phyloP scores from a whole-genome alignment of 495 filamentous ascomycete genomes.

The Penicillium turbatum region DNA sequence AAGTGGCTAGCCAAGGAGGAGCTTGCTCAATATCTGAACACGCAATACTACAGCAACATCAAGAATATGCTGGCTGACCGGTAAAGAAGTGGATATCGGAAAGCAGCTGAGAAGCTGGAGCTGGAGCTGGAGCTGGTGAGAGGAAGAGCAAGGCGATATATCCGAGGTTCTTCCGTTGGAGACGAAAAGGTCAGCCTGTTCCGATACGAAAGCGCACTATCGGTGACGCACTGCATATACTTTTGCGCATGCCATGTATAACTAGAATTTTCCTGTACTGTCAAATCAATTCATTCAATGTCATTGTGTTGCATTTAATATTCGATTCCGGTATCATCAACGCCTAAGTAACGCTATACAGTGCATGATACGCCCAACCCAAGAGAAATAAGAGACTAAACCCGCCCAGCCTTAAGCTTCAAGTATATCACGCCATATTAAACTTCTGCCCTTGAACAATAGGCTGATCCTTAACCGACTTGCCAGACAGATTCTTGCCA shows the following conservation, averaged over 20 bases:
- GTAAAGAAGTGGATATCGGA: conserved; percentile 33
- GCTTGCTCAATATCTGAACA: conserved; percentile 57
- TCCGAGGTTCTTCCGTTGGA: conserved; percentile 2
- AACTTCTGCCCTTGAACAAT: conserved; percentile 61
- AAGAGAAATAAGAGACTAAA: neutral
- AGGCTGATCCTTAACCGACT: conserved; percentile 46
- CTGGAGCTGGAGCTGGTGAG: conserved; percentile 15
- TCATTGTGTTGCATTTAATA: neutral
- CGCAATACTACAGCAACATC: conserved; percentile 66
- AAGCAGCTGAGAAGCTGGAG: conserved; percentile 12
- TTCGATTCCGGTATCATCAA: conserved; percentile 3
- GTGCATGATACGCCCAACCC: neutral
- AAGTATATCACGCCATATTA: conserved; percentile 52
- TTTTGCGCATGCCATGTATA: conserved; percentile 44
- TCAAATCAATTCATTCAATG: conserved; percentile 26
- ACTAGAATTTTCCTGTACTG: conserved; percentile 38
- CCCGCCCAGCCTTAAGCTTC: neutral
- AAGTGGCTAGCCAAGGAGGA: conserved; percentile 92
- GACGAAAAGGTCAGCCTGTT: conserved; percentile 15
- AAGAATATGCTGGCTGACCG: conserved; percentile 76
- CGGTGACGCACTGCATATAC: conserved; percentile 39
- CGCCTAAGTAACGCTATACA: conserved; percentile 20
- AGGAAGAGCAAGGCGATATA: neutral
- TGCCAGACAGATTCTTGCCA: conserved; percentile 53
- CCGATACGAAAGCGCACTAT: conserved; percentile 17